A percentile compares a stretch with the other conserved stretches of the same genome.
Evolutionary conservation across 2,329 filamentous ascomycete genomes (phyloP).

Genomic region (Pseudogymnoascus sp.): DNA sequence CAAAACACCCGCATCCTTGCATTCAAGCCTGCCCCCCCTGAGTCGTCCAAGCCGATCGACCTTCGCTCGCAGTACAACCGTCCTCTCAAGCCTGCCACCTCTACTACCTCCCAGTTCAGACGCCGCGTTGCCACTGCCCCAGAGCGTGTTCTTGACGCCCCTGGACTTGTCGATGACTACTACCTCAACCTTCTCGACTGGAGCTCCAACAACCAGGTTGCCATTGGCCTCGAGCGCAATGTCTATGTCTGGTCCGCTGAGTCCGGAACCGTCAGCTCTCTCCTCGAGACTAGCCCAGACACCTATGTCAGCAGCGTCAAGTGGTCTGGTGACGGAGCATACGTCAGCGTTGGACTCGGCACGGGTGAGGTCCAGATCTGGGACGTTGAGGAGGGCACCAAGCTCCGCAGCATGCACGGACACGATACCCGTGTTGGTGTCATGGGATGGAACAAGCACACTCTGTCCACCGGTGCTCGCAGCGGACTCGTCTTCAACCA

Average conservation of each 20-base stretch:
- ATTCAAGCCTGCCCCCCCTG: conserved; percentile 96
- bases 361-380: conserved; percentile 98
- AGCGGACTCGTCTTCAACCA: conserved; percentile 97
- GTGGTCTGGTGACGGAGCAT: conserved; percentile 95
- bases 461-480: conserved; percentile 88
- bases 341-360: conserved; percentile 90
- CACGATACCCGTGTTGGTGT: conserved; percentile 95
- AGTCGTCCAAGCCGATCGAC: conserved; percentile 97
- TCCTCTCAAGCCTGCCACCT: conserved; percentile 71
- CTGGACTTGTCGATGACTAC: conserved; percentile 95
- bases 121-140: conserved; percentile 90
- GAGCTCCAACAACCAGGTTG: conserved; percentile 96
- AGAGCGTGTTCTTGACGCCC: conserved; percentile 92
- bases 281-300: conserved; percentile 80
- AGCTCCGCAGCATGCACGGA: conserved; percentile 97
- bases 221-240: conserved; percentile 91
- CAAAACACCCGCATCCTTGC: conserved; percentile 92
- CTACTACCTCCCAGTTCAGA: conserved; percentile 75
- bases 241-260: conserved; percentile 99
- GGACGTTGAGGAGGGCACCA: conserved; percentile 91
- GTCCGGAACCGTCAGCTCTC: conserved; percentile 77
- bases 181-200: conserved; percentile 98
- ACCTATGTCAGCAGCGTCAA: conserved; percentile 98
- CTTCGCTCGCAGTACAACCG: conserved; percentile 97
- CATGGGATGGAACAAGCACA: conserved; percentile 99